phyloP scores from a whole-genome alignment of 176 grass and related monocot species.

The Bolboschoenus planiculmis region DNA sequence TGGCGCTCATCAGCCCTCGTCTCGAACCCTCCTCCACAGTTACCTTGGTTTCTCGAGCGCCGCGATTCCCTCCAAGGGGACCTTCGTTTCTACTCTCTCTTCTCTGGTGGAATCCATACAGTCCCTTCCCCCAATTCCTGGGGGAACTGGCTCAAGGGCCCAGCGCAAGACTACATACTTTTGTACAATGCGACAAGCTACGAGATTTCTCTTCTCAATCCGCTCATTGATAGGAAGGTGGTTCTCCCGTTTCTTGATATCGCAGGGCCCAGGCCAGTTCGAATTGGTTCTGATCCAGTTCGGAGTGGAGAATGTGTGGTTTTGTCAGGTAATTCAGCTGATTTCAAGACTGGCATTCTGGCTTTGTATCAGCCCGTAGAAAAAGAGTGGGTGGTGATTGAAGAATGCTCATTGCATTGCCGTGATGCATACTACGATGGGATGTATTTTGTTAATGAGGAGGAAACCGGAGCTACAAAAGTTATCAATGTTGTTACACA shows the following conservation, averaged over 20 bases:
- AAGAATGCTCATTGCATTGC: slow-evolving; percentile 16
- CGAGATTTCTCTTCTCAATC: slow-evolving; percentile 14
- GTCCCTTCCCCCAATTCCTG: neutral
- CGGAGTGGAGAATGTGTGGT: neutral
- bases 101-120: neutral
- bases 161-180: neutral
- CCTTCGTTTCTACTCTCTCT: slow-evolving; percentile 20
- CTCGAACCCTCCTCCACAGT: neutral
- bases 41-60: neutral
- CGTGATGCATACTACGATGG: slow-evolving; percentile 5
- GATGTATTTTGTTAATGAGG: slow-evolving; percentile 7
- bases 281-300: neutral
- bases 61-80: neutral
- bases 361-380: neutral
- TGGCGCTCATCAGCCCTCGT: neutral
- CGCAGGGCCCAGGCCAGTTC: neutral
- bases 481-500: neutral
- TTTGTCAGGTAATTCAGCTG: neutral
- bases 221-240: neutral
- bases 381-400: slow-evolving; percentile 14
- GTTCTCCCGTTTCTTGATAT: slow-evolving; percentile 8
- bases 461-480: slow-evolving; percentile 6
- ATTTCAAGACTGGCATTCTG: slow-evolving; percentile 14
- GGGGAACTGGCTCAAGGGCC: neutral
- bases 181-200: neutral